A percentile compares a stretch with the other conserved stretches of the same genome.
Evolutionary conservation across 805 yeast genomes (phyloP).

Genomic region (Maudiozyma barnettii): DNA sequence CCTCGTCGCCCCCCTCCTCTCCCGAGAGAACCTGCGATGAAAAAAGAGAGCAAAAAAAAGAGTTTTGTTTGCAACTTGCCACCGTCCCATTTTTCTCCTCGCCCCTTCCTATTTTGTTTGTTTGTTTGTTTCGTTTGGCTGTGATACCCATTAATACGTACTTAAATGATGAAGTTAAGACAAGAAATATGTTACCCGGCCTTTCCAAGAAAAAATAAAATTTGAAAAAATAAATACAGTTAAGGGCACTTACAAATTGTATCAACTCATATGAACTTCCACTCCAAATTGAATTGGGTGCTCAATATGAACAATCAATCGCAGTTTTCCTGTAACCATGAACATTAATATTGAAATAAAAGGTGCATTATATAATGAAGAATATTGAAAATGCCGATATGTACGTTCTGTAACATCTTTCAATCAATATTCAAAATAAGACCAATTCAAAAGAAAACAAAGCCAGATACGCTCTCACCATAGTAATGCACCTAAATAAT

Average conservation of each 20-base stretch:
- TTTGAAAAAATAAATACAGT: no score
- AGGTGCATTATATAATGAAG: slow-evolving; percentile 1
- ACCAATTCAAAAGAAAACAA: slow-evolving; percentile 1
- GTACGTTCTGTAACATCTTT: slow-evolving; percentile 1
- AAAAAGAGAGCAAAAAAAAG: no score
- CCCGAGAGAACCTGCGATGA: neutral
- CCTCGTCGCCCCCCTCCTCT: neutral
- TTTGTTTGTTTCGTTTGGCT: no score
- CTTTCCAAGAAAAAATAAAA: neutral
- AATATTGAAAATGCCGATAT: neutral
- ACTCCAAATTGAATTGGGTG: neutral
- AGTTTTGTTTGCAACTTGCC: no score
- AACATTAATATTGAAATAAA: neutral
- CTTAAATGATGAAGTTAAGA: no score
- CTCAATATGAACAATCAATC: no score
- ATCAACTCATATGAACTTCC: neutral
- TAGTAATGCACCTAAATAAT: slow-evolving; percentile 1
- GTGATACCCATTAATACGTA: no score
- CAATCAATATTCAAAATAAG: neutral
- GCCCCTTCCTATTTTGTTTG: no score
- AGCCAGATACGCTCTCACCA: neutral
- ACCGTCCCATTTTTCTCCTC: no score
- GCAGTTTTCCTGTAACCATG: neutral
- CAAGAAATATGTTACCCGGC: neutral
- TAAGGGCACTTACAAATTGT: neutral